phyloP scores from a whole-genome alignment of 352 stramenopile genomes.

The Pythium insidiosum region DNA sequence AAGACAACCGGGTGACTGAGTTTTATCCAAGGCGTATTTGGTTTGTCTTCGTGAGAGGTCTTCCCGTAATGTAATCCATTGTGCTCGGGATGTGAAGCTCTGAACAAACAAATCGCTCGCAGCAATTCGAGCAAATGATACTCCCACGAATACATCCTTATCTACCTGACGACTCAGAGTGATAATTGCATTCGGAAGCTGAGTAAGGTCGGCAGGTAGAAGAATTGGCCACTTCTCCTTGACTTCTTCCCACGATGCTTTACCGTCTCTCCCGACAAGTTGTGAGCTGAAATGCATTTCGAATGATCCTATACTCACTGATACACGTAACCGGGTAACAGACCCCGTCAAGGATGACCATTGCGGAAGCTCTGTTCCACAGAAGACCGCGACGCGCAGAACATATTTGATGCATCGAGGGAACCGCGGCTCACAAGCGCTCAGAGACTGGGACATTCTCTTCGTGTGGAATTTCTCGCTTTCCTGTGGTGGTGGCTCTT shows the following conservation, averaged over 20 bases:
- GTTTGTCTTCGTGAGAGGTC: conserved; percentile 53
- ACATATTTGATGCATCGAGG: conserved; percentile 61
- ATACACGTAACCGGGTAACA: conserved; percentile 40
- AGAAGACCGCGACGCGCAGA: conserved; percentile 51
- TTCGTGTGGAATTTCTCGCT: conserved; percentile 56
- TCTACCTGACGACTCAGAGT: conserved; percentile 52
- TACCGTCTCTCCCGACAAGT: conserved; percentile 31
- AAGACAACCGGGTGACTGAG: conserved; percentile 37
- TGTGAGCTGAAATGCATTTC: conserved; percentile 44
- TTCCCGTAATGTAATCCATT: conserved; percentile 56
- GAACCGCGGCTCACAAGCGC: conserved; percentile 4
- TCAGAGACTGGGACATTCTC: conserved; percentile 24
- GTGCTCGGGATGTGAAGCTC: conserved; percentile 29
- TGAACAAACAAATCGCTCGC: conserved; percentile 29
- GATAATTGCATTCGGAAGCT: conserved; percentile 61
- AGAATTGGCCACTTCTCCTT: conserved; percentile 41
- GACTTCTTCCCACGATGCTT: conserved; percentile 39
- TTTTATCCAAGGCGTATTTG: conserved; percentile 37
- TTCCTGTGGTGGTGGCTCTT: conserved; percentile 24
- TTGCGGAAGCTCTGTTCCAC: conserved; percentile 43
- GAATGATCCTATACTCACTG: conserved; percentile 33
- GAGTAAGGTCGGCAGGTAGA: conserved; percentile 52
- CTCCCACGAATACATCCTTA: conserved; percentile 48
- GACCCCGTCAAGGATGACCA: too few relatives aligned
- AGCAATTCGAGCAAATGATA: conserved; percentile 41